Conservation (phyloP, 176 grass and related monocot species). For the Eremochloa ophiuroides region DNA sequence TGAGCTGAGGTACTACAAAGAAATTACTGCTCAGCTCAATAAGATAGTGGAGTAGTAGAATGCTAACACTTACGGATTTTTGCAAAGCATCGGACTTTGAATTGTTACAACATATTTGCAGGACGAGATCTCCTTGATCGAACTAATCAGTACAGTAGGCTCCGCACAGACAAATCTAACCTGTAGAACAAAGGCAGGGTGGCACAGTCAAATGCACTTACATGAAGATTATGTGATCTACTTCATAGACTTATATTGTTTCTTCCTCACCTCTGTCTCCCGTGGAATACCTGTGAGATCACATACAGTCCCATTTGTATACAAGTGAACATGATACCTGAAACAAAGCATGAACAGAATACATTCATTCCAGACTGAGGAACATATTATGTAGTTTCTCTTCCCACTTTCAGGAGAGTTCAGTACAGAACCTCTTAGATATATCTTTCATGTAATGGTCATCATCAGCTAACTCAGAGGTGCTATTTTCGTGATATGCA, state of each 20-base stretch:
- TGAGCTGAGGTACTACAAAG: not conserved
- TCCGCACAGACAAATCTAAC: constrained; percentile 91
- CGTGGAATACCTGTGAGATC: constrained; percentile 77
- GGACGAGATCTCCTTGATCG: constrained; percentile 90
- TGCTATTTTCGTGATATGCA: constrained; percentile 61
- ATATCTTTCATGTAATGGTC: constrained; percentile 57
- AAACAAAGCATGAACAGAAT: constrained; percentile 8
- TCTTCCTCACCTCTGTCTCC: constrained; percentile 70
- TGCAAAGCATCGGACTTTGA: constrained; percentile 88
- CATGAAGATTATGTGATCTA: not conserved
- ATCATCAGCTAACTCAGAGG: constrained; percentile 42
- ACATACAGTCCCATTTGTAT: constrained; percentile 81
- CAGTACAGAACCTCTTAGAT: constrained; percentile 59
- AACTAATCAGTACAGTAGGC: constrained; percentile 62
- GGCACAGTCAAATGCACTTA: not conserved
- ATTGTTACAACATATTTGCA: constrained; percentile 88
- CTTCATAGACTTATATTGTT: not conserved
- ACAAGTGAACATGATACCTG: constrained; percentile 93
- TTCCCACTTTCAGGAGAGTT: not conserved
- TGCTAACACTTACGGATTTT: constrained; percentile 64
- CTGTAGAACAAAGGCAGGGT: constrained; percentile 35
- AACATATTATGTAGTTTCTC: not conserved
- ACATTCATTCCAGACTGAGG: not conserved
- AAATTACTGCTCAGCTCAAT: too few relatives aligned
- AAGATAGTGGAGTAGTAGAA: too few relatives aligned